phyloP scores from a whole-genome alignment of 768 basidiomycete genomes.

The Boletus bicolor region DNA sequence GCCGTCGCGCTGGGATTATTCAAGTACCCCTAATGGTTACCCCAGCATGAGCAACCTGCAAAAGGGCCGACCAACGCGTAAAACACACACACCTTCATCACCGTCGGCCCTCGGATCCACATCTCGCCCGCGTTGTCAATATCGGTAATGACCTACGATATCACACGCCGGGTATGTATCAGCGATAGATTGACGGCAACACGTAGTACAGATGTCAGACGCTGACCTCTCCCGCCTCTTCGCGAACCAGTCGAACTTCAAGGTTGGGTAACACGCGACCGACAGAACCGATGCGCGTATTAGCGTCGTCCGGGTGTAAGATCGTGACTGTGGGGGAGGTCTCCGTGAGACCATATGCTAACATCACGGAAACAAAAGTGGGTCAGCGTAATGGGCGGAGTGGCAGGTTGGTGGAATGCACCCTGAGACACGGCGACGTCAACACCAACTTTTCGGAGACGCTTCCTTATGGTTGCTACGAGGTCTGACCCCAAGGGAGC shows the following conservation, averaged over 20 bases:
- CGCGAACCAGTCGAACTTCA: slow-evolving; percentile 67
- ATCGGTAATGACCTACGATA: slow-evolving; percentile 23
- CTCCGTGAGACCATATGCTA: slow-evolving; percentile 80
- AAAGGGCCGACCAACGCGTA: background rate
- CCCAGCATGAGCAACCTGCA: background rate
- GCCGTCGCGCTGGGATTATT: slow-evolving; percentile 69
- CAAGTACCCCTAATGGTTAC: slow-evolving; percentile 59
- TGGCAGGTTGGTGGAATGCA: slow-evolving; percentile 17
- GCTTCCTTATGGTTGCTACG: slow-evolving; percentile 43
- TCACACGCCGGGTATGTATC: background rate
- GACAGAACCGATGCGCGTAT: slow-evolving; percentile 57
- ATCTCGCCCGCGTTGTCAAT: slow-evolving; percentile 64
- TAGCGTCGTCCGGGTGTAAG: slow-evolving; percentile 41
- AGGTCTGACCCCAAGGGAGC: slow-evolving; percentile 74
- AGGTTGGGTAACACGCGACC: slow-evolving; percentile 74
- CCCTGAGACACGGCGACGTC: slow-evolving; percentile 50
- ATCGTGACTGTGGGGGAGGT: slow-evolving; percentile 72
- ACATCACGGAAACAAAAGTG: background rate
- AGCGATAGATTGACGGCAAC: background rate
- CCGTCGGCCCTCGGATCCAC: slow-evolving; percentile 72
- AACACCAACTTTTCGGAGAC: slow-evolving; percentile 41
- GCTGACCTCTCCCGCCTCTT: slow-evolving; percentile 49
- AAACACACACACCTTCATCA: slow-evolving; percentile 66
- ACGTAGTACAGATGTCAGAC: too few relatives aligned
- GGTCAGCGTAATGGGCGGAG: background rate